Base-by-base conservation (phyloP, 139 green algal genomes). In the Ostreobium quekettii region DNA sequence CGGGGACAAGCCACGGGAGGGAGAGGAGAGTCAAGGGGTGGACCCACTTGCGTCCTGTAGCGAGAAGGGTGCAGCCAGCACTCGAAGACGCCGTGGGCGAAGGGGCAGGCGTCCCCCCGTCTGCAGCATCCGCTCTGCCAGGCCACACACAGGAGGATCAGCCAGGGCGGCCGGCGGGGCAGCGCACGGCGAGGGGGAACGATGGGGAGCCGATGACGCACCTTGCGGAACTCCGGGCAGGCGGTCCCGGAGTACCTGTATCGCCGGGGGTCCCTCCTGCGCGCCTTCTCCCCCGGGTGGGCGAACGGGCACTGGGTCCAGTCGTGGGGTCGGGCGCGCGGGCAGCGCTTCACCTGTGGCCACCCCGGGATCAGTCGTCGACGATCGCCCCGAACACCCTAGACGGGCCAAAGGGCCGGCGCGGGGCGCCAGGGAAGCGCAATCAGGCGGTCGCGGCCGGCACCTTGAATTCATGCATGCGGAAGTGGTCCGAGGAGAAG, bases 51-150 rank as follows among this genome's bases (percentile, higher is more conserved):
- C 1, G 88, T 95, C 4, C 87, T 68, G 78, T 97, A 98, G 29
- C 92, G 80, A 1, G 75, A 82, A 19, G 93, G 93, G 72, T 98
- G 93, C 68, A 98, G 79, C 93, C 90, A 97, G 79, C 88, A 96
- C 80, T 98, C 93, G 56, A 98, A 98, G 1, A 98, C 89, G 60
- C 92, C 92, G 64, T 98, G 93, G 0, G 92, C 86, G 73, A 90
- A 96, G 0, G 89, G 85, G 76, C 93, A 98, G 0, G 82, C 78
- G 48, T 97, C 93, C 5, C 85, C 84, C 1, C 87, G 76, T 0
- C 76, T 66, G 74, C 93, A 98, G 7, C 60, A 77, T 2, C 92
- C 93, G 29, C 80, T 86, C 82, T 89, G 82, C 67, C 36, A 30
- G 19, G 26, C 72, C 24, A 15, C 60, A 29, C 19, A 26, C 29